Percentiles rank a stretch among this genome's conserved stretches.
Conservation (phyloP, 2,329 filamentous ascomycete genomes). For the Sclerotinia trifoliorum region DNA sequence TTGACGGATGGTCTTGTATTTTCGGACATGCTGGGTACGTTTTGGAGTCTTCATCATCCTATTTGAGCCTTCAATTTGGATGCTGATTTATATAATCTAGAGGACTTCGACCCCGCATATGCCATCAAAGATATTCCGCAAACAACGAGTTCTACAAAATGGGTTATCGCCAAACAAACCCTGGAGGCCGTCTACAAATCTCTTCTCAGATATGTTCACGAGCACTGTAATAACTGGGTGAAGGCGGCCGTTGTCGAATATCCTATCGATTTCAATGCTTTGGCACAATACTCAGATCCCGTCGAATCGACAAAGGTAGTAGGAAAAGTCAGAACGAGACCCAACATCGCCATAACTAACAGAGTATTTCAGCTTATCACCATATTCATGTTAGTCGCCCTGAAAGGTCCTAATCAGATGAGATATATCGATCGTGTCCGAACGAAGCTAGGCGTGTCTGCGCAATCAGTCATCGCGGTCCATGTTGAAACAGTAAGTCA, state of each 20-base stretch:
- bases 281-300: conserved; percentile 56
- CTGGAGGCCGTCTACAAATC: conserved; percentile 53
- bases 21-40: conserved; percentile 42
- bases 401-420: conserved; percentile 56
- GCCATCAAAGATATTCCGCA: conserved; percentile 50
- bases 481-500: conserved; percentile 34
- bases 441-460: conserved; percentile 43
- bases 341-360: conserved; percentile 29
- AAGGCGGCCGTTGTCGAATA: conserved; percentile 50
- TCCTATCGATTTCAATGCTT: conserved; percentile 54
- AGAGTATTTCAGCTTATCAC: conserved; percentile 54
- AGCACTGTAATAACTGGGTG: conserved; percentile 49
- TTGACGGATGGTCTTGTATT: conserved; percentile 41
- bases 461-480: conserved; percentile 44
- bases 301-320: conserved; percentile 54
- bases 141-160: conserved; percentile 43
- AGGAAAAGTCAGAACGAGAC: neutral
- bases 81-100: conserved; percentile 36
- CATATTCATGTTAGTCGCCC: conserved; percentile 61
- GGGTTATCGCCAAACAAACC: conserved; percentile 48
- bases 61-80: conserved; percentile 44
- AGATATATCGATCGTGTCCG: conserved; percentile 52
- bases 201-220: conserved; percentile 55
- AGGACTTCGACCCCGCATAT: conserved; percentile 58
- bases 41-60: conserved; percentile 1